Evolutionary conservation across 2,329 filamentous ascomycete genomes (phyloP), one percentile per base, ranked within the genome.

Genomic region (Clarireedia homoeocarpa): DNA sequence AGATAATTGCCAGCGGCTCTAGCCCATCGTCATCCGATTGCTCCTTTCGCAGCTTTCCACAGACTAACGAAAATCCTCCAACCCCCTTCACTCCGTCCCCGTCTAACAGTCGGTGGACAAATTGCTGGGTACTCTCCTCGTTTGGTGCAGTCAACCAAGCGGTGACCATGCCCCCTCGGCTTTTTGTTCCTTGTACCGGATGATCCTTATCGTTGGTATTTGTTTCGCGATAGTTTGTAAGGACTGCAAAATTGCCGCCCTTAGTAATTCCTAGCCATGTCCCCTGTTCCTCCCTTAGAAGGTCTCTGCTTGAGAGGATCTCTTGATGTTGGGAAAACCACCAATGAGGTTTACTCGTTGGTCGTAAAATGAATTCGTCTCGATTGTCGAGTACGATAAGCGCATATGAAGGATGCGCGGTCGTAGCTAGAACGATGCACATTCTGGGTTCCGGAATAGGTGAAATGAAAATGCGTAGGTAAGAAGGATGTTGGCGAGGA

Each of bases 401-500:
- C 26, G 85, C 79, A 71, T 91, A 91, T 62, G 80, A 75, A 9
- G 88, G 88, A 67, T 91, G 88, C 47, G 85, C 79, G 17, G 87
- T 91, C 26, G 87, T 89, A 57, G 89, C 74, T 47, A 91, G 75
- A 49, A 83, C 84, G 72, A 91, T 91, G 69, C 88, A 91, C 88
- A 91, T 91, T 59, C 51, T 60, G 55, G 20, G 49, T 48, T 53
- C 5, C 7, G 23, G 12, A 24, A 39, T 51, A 46, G 38, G 40
- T 46, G 15, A 24, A 6, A 9, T 46, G 15, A 24, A 6, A 9
- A 56, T 17, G 24, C 10, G 26, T 51, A 23, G 26, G 47, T 17
- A 4, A 24, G 23, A 7, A 36, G 10, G 34, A 17, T 39, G 15
- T 23, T 17, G 36, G 42, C 49, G 46, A 55, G 45, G 52, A 54